Evolutionary conservation across 352 stramenopile genomes (phyloP).

Genomic region (Phytopythium oedochilum): DNA sequence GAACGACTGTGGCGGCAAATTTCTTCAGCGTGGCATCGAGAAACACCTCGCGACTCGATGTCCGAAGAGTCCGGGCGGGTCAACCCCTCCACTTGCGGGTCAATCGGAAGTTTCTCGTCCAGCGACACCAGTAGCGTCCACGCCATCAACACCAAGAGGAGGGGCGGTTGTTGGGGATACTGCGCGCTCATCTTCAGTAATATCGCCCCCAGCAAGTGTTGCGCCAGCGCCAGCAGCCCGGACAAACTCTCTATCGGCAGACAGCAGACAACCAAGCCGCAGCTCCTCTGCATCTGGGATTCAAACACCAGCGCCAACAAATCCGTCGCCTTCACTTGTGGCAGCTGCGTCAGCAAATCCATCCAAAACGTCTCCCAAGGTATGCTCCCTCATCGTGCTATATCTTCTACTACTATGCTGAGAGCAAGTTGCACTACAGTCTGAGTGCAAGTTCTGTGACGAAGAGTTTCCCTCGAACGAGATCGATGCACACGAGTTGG

Average conservation of each 20-base stretch:
- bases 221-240: neutral
- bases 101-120: neutral
- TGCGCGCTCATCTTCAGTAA: neutral
- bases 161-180: neutral
- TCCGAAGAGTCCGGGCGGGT: constrained; percentile 25
- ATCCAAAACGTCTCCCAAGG: neutral
- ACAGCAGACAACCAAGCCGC: no score
- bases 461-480: constrained; percentile 47
- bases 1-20: constrained; percentile 76
- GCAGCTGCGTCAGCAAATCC: neutral
- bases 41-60: constrained; percentile 76
- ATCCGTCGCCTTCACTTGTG: neutral
- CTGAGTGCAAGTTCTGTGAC: constrained; percentile 80
- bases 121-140: neutral
- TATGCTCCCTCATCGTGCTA: neutral
- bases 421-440: no score
- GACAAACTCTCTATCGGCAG: neutral
- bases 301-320: no score
- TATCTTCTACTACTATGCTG: neutral
- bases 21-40: constrained; percentile 66
- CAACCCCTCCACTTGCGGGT: neutral
- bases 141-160: neutral
- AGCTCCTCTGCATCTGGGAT: no score
- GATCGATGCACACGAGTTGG: constrained; percentile 63
- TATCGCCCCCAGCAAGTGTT: neutral